These are phyloP conservation scores for Hordeum pubiflorum DNA, from an alignment of 202 grass and related monocot species.

Conservation along the genomic window DNA sequence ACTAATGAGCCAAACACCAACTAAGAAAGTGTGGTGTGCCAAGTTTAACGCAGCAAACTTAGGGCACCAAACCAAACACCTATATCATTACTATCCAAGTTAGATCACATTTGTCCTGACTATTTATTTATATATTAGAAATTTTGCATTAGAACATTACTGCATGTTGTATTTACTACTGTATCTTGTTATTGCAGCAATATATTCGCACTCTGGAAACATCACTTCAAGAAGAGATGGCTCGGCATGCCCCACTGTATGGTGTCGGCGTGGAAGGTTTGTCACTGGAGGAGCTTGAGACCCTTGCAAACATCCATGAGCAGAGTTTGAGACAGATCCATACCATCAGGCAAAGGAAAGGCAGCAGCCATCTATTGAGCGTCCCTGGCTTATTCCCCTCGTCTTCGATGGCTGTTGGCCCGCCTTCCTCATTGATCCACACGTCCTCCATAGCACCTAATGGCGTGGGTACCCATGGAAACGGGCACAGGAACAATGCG, in stretches of 20 bases:
- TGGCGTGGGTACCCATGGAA: constrained; percentile 47
- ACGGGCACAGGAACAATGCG: constrained; percentile 43
- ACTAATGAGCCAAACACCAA: neutral
- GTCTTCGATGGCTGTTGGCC: constrained; percentile 39
- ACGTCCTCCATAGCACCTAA: constrained; percentile 54
- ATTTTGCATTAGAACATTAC: neutral
- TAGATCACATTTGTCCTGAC: neutral
- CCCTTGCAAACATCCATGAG: constrained; percentile 77
- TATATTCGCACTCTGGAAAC: constrained; percentile 80
- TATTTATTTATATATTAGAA: neutral
- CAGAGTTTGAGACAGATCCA: constrained; percentile 66
- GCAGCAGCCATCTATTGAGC: constrained; percentile 42
- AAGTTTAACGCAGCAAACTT: neutral
- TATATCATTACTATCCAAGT: neutral
- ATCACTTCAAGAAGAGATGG: constrained; percentile 90
- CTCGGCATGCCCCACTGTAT: constrained; percentile 74
- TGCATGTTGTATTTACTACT: constrained; percentile 14
- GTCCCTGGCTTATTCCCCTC: constrained; percentile 49
- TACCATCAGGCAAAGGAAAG: constrained; percentile 59
- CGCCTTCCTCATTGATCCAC: constrained; percentile 55
- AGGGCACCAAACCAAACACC: neutral
- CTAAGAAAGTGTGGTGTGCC: neutral
- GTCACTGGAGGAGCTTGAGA: constrained; percentile 66
- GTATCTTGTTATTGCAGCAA: constrained; percentile 61
- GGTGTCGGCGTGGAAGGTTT: constrained; percentile 69